Percentiles rank a stretch among this genome's conserved stretches.
These are phyloP conservation scores for Verticillium dahliae DNA, from an alignment of 2,329 filamentous ascomycete genomes.

Conservation along the genomic window DNA sequence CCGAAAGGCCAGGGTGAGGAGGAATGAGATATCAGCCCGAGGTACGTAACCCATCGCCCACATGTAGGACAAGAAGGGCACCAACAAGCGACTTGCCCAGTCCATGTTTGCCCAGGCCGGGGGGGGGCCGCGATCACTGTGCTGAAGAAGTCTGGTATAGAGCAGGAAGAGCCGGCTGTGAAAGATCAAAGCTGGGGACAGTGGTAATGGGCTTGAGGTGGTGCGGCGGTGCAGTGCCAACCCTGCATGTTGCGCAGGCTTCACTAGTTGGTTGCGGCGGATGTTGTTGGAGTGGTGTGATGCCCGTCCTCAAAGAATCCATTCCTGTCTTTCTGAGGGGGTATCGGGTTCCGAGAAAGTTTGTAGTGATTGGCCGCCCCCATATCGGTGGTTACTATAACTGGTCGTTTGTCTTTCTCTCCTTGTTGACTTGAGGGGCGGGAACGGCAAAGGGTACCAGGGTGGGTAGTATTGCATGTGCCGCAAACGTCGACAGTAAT, in stretches of 20 bases:
- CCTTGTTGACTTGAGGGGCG: background rate
- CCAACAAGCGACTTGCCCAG: constrained; percentile 4
- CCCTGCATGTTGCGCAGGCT: background rate
- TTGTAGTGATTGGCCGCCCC: background rate
- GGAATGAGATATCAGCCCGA: constrained; percentile 4
- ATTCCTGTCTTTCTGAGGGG: background rate
- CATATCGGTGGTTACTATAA: background rate
- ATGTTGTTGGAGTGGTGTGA: background rate
- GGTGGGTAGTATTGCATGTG: background rate
- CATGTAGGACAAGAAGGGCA: constrained; percentile 8
- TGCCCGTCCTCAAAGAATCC: background rate
- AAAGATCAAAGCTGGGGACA: background rate
- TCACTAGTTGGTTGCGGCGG: background rate
- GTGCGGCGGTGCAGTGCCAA: background rate
- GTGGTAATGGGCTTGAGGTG: background rate
- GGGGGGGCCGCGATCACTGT: background rate
- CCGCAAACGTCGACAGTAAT: background rate
- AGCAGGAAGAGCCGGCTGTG: background rate
- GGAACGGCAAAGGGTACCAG: background rate
- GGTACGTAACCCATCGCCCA: constrained; percentile 7
- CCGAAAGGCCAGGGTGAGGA: background rate
- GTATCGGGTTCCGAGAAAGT: background rate
- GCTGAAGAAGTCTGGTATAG: background rate
- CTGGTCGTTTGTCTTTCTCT: background rate
- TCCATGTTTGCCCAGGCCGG: background rate